phyloP scores from a whole-genome alignment of 169 alveolate genomes.

The Eimeria mitis region DNA sequence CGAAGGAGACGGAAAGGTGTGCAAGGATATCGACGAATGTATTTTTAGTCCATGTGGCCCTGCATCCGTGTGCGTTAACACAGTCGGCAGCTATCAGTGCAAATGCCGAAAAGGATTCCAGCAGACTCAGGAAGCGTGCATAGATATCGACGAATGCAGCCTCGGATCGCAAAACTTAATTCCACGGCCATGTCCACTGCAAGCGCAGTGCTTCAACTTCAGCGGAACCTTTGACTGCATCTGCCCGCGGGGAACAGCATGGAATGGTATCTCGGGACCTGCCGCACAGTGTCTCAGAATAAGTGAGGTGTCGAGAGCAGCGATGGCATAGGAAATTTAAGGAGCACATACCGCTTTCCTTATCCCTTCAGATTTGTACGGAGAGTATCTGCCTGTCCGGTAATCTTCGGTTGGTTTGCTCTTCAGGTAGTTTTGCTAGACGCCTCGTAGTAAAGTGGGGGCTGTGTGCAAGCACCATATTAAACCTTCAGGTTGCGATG shows the following conservation, averaged over 20 bases:
- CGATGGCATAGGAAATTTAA: not conserved
- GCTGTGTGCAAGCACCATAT: not conserved
- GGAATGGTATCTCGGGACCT: conserved; percentile 78
- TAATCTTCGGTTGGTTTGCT: not conserved
- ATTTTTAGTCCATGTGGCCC: conserved; percentile 83
- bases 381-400: not conserved
- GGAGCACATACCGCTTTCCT: not conserved
- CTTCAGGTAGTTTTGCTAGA: not conserved
- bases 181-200: conserved; percentile 75
- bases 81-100: conserved; percentile 83
- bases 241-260: conserved; percentile 78
- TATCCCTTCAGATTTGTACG: not conserved
- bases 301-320: conserved; percentile 33
- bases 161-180: conserved; percentile 19
- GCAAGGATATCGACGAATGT: conserved; percentile 84
- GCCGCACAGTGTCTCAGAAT: conserved; percentile 79
- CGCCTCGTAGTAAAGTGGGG: not conserved
- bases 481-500: not conserved
- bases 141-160: conserved; percentile 78
- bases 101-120: conserved; percentile 82
- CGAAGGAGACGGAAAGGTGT: conserved; percentile 79
- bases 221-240: conserved; percentile 84
- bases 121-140: conserved; percentile 79
- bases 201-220: conserved; percentile 81
- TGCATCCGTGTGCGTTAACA: conserved; percentile 83